These are phyloP conservation scores for Centrapalus pauciflorus DNA, from an alignment of 129 eudicot genomes.

Conservation along the genomic window DNA sequence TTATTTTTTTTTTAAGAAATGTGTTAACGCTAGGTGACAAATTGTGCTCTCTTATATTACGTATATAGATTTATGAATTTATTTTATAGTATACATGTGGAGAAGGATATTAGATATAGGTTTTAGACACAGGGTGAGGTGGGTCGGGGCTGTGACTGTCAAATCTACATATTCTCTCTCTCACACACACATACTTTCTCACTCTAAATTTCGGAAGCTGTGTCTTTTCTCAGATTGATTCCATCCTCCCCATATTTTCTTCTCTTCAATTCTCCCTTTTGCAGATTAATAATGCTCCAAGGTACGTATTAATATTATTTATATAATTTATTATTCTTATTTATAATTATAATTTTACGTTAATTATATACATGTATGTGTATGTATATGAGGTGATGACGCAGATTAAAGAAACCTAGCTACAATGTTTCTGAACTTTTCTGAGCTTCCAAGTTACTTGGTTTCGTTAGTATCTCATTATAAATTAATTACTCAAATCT, in stretches of 20 bases:
- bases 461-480: not conserved
- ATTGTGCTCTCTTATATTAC: too few species aligned
- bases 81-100: conserved; percentile 25
- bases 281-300: conserved; percentile 38
- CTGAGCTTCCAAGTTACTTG: conserved; percentile 9
- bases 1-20: too few species aligned
- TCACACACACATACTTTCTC: conserved; percentile 17
- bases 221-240: conserved; percentile 23
- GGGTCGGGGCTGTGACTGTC: conserved; percentile 59
- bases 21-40: too few species aligned
- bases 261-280: conserved; percentile 13
- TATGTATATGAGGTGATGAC: conserved; percentile 12
- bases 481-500: not conserved
- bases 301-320: conserved; percentile 33
- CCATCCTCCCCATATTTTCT: conserved; percentile 30
- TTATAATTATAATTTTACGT: not conserved
- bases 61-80: too few species aligned
- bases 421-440: not conserved
- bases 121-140: conserved; percentile 34
- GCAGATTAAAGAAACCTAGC: not conserved
- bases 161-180: conserved; percentile 62
- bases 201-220: conserved; percentile 4
- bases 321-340: not conserved
- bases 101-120: conserved; percentile 12
- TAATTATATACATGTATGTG: not conserved